Evolutionary conservation across 345 rosid species (phyloP), one percentile per base, ranked within the genome.

Genomic region (Turritis glabra): DNA sequence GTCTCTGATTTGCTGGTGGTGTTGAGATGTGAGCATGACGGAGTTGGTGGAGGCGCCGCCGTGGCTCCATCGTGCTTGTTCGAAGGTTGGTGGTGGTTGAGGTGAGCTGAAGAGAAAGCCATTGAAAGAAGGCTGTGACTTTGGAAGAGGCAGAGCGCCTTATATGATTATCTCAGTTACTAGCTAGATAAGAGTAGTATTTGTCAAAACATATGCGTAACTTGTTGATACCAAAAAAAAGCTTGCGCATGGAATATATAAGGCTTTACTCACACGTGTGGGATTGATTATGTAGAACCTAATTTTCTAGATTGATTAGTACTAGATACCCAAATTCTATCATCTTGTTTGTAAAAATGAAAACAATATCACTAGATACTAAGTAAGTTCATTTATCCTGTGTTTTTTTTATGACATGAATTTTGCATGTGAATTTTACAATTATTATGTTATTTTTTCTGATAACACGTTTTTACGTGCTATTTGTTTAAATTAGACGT

Each of bases 11-110:
- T 54, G n/a, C 8, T 74, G 44, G 76, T 80, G 72, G 71, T 15
- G 70, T 78, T 77, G 8, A 82, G 75, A 30, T 79, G 90, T 35
- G 71, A 5, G 7, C 80, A 69, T 7, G 93, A 86, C 2, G 94
- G 92, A 2, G 98, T 90, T 25, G 98, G 98, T 5, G 92, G 98
- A 5, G 98, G 96, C 14, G 96, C 93, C 7, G 86, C 68, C 53
- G 88, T 90, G 83, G 87, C 80, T 48, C 77, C 80, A 64, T 77
- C 79, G 85, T 75, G 69, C 60, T 79, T 61, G 72, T 68, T 82
- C 8, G 80, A 78, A n/a, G 77, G 69, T 30, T 77, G 74, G 33
- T 76, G 85, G 25, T 56, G 83, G 64, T 82, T 87, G 55, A 84
- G 75, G 60, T 75, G 86, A 58, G 88, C 71, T 17, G 88, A 85